Percentiles rank a stretch among this genome's conserved stretches.
phyloP scores from a whole-genome alignment of 257 asterid species.

The Capsicum baccatum region DNA sequence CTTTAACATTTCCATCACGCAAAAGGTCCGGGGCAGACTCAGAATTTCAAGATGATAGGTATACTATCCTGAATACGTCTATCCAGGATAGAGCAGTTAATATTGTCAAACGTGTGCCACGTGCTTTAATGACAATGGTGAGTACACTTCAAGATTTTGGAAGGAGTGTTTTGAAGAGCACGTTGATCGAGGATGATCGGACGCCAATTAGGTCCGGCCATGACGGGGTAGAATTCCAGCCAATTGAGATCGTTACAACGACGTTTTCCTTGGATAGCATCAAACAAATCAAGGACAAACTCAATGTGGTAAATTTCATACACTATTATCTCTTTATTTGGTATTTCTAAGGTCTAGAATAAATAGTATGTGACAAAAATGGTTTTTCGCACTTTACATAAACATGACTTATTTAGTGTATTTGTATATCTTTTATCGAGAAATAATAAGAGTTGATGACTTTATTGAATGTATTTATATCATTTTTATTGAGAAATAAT shows the following conservation, averaged over 20 bases:
- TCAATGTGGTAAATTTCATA: slow-evolving; percentile 33
- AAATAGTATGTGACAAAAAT: too few relatives aligned
- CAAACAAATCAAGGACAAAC: slow-evolving; percentile 36
- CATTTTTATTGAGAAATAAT: too few relatives aligned
- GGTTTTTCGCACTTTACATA: too few relatives aligned
- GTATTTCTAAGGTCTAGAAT: too few relatives aligned
- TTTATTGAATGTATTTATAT: too few relatives aligned
- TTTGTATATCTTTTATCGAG: too few relatives aligned
- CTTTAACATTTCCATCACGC: slow-evolving; percentile 42
- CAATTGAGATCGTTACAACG: not conserved
- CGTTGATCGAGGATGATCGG: slow-evolving; percentile 35
- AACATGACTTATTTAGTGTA: too few relatives aligned
- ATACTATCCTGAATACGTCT: not conserved
- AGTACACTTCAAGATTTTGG: slow-evolving; percentile 34
- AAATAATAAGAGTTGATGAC: too few relatives aligned
- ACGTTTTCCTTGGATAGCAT: slow-evolving; percentile 35
- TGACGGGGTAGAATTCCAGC: slow-evolving; percentile 35
- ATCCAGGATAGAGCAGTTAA: too few relatives aligned
- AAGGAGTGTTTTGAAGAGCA: slow-evolving; percentile 33
- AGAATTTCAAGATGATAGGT: not conserved
- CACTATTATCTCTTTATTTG: not conserved
- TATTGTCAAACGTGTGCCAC: not conserved
- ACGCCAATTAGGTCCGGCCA: slow-evolving; percentile 36
- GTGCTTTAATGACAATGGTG: not conserved
- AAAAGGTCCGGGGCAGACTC: not conserved